Base-by-base conservation (phyloP, 1,284 basidiomycete species). In the Leccinum glutinopallens region DNA sequence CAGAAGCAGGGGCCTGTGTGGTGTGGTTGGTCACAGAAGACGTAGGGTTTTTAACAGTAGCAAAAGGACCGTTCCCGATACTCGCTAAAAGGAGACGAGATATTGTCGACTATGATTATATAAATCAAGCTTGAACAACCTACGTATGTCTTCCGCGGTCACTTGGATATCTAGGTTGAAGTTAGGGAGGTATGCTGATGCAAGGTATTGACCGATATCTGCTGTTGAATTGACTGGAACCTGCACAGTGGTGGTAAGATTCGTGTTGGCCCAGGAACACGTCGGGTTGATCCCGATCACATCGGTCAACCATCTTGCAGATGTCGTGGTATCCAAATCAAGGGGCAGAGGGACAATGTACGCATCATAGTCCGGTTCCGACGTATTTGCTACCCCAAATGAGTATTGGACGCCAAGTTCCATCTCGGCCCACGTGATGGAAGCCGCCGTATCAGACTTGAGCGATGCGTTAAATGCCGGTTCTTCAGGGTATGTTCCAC, bases 251-350 rank as follows among this genome's bases (percentile, higher is more conserved):
- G 61, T 1, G 2, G 73, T 73, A n/a, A 74, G 29, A 54, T 74
- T 76, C 12, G 73, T 72, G 39, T 66, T 62, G 29, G 73, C 66
- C 75, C 73, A 74, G 29, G 71, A 67, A 55, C 73, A 74, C 3
- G 29, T 55, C 3, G 73, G 73, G 33, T 73, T 70, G 39, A 76
- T 43, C 54, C 71, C 67, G 2, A 73, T 65, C 10, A 76, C 71
- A 43, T 76, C 73, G 17, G 69, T 68, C 29, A 76, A 35, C 73
- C 75, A 74, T 62, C 73, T 71, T 25, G 75, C 72, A 2, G 17
- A 66, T 10, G 70, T 71, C 4, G 67, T 39, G 4, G 63, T 63
- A 12, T 69, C n/a, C 10, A 74, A 46, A 35, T 67, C 25, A 19
- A 66, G 49, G 15, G 73, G 75, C 0, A 53, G 17, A 10, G 73